Percentiles rank a stretch among this genome's conserved stretches.
These are phyloP conservation scores for Geranomyces variabilis DNA, from an alignment of 192 early-diverging fungal genomes.

Conservation along the genomic window DNA sequence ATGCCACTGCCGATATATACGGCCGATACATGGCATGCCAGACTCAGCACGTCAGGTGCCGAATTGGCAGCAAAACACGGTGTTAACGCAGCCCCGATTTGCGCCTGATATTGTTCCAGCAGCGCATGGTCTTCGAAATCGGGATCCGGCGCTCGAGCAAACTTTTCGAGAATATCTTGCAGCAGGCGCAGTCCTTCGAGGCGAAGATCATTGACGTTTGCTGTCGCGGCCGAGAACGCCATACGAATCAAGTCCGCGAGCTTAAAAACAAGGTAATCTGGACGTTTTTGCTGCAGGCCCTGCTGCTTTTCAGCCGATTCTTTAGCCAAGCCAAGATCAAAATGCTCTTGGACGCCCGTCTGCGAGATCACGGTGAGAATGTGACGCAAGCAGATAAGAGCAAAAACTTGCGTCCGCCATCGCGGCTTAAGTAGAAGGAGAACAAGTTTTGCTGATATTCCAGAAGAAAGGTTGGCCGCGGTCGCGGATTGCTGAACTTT, in stretches of 20 bases:
- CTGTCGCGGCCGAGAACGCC: constrained; percentile 86
- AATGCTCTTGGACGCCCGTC: constrained; percentile 64
- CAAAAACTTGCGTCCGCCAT: constrained; percentile 85
- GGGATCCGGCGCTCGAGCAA: constrained; percentile 79
- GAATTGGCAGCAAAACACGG: constrained; percentile 80
- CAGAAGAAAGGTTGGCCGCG: constrained; percentile 15
- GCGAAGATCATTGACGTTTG: constrained; percentile 71
- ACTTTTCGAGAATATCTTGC: constrained; percentile 76
- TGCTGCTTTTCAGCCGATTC: not conserved
- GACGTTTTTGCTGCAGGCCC: constrained; percentile 10
- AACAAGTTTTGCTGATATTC: constrained; percentile 14
- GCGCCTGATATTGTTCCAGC: constrained; percentile 87
- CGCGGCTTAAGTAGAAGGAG: constrained; percentile 53
- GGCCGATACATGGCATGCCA: constrained; percentile 80
- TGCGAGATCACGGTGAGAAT: constrained; percentile 64
- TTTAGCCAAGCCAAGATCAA: constrained; percentile 58
- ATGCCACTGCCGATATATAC: constrained; percentile 88
- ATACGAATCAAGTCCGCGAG: constrained; percentile 87
- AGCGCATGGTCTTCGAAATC: constrained; percentile 81
- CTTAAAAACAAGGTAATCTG: constrained; percentile 74
- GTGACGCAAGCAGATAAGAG: constrained; percentile 71
- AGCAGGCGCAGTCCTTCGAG: constrained; percentile 80
- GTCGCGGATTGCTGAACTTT: constrained; percentile 1
- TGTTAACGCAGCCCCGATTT: constrained; percentile 88
- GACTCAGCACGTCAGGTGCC: constrained; percentile 70